Evolutionary conservation across 768 basidiomycete species (phyloP), one percentile per base, ranked within the genome.

Genomic region (Pisolithus microcarpus): DNA sequence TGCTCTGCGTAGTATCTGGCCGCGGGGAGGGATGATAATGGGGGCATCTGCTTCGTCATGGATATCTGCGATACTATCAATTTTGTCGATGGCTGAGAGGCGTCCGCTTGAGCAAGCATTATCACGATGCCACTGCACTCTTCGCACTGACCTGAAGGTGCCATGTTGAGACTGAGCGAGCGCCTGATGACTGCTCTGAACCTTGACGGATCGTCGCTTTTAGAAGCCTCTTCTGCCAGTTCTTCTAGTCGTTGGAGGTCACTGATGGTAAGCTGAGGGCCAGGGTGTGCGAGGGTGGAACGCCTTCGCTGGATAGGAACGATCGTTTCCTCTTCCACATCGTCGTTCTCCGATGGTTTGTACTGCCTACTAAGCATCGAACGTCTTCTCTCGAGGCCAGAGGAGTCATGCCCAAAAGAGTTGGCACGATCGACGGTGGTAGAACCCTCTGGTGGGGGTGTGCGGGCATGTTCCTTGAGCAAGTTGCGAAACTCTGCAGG

Each of bases 351-450:
- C 38, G 78, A 69, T 19, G 96, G 96, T 46, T 80, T 79, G 70
- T 98, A 98, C 68, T 95, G 95, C 54, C 90, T 79, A 59, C 89
- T 89, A 24, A 99, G 80, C 93, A 98, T 93, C 1, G 91, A 93
- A 66, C 84, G 82, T 75, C 85, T 93, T 54, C 93, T 81, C 37
- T 78, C 82, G n/a, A 96, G 77, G 38, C 72, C 70, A 1, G 73
- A 73, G 42, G 73, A 69, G 34, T 61, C 52, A 30, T 70, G 62
- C 19, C 74, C 64, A 28, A 68, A 63, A 5, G 78, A 78, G 53
- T 64, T 66, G 7, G 82, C 74, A 58, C 78, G 71, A 34, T 57
- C 63, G 7, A 75, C 58, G 23, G 57, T 52, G 51, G 64, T 62
- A n/a, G 64, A 64, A 56, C 73, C 79, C 54, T 81, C 82, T 24